Evolutionary conservation across 2,329 filamentous ascomycete genomes (phyloP), one percentile per base, ranked within the genome.

Genomic region (Beauveria australis): DNA sequence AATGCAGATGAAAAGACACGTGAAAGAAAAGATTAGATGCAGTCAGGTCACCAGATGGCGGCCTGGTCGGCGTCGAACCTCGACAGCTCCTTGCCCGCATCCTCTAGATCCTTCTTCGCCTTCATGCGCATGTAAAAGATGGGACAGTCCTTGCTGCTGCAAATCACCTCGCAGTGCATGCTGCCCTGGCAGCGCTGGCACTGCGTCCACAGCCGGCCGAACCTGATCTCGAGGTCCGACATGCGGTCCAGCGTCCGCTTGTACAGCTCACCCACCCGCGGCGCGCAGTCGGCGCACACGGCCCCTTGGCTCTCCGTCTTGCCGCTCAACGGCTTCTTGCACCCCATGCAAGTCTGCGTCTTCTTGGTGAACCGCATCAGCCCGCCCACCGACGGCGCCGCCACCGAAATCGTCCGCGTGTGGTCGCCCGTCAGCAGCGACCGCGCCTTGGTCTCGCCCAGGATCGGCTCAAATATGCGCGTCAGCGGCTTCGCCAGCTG

Each of bases 91-190:
- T 91, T 95, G 61, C 92, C 91, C 1, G 88, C 88, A 76, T 99
- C 94, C 74, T 97, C 93, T 44, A 97, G 87, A 73, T 99, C 94
- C 80, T 99, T 99, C 83, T 97, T 96, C 37, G 93, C 93, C 81
- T 99, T 99, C 94, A 99, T 99, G 5, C 94, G 87, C 94, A 99
- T 99, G 74, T 99, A 99, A 75, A 99, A 99, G 70, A 99, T 99
- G 1, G 94, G 94, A 72, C 94, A 99, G 78, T 99, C 94, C 73
- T 92, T 89, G 72, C 89, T 93, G 64, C 89, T 92, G 78, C 94
- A 99, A 67, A 99, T 97, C 59, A 99, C 95, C 74, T 99, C 94
- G 73, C 91, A 94, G 76, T 99, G 94, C 83, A 99, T 89, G 77
- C 92, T 97, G 59, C 92, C 94, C 77, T 99, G 94, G 73, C 94